Evolutionary conservation across 148 eudicot genomes (phyloP).

Genomic region (Polygonum aviculare): DNA sequence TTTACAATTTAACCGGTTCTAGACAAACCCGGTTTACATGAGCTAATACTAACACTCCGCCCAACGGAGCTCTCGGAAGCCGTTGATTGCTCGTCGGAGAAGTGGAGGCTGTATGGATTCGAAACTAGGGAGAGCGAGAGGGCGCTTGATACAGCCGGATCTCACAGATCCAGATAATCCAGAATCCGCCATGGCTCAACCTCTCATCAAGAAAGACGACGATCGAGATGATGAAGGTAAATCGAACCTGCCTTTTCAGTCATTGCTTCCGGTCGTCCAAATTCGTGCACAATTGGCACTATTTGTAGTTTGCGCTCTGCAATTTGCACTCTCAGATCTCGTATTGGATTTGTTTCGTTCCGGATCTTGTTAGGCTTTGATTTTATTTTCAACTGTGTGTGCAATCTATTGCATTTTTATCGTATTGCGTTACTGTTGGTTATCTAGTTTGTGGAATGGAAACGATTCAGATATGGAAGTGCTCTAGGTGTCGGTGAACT

Average conservation of each 20-base stretch:
- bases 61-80: too few species aligned
- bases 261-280: neutral
- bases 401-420: slow-evolving; percentile 6
- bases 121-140: slow-evolving; percentile 10
- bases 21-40: too few species aligned
- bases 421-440: neutral
- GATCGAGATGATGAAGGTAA: slow-evolving; percentile 89
- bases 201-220: slow-evolving; percentile 80
- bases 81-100: too few species aligned
- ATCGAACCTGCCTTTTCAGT: neutral
- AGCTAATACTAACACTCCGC: too few species aligned
- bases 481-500: neutral
- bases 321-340: neutral
- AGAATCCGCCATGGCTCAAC: slow-evolving; percentile 57
- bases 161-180: slow-evolving; percentile 17
- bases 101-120: too few species aligned
- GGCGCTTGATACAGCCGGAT: neutral
- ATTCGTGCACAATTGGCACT: slow-evolving; percentile 2
- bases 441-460: neutral
- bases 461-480: neutral
- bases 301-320: neutral
- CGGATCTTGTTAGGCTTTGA: slow-evolving; percentile 12
- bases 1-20: too few species aligned
- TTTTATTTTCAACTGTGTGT: neutral
- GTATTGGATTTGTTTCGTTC: neutral